A percentile compares a stretch with the other conserved stretches of the same genome.
These are phyloP conservation scores for Eucalyptus virginea DNA, from an alignment of 345 rosid genomes.

Conservation along the genomic window DNA sequence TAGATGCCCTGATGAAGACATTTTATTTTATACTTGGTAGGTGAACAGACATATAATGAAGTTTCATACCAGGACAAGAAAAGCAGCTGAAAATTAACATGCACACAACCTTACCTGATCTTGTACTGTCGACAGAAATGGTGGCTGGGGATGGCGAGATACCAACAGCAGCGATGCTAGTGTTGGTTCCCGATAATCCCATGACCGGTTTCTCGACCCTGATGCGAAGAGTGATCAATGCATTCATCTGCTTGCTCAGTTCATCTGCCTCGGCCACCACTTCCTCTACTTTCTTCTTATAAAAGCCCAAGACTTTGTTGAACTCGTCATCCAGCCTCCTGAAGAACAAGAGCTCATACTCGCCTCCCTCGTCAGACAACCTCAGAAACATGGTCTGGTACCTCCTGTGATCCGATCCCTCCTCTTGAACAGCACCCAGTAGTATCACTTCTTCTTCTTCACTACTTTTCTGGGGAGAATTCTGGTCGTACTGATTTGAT, in stretches of 20 bases:
- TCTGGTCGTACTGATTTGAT: background rate
- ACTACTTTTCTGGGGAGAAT: conserved; percentile 5
- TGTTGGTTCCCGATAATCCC: background rate
- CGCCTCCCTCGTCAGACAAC: conserved; percentile 29
- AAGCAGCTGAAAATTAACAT: background rate
- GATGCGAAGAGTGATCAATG: conserved; percentile 37
- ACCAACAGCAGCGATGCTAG: background rate
- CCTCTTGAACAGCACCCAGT: conserved; percentile 11
- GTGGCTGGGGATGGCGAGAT: background rate
- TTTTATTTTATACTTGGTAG: background rate
- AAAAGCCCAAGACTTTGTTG: conserved; percentile 50
- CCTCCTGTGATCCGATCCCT: conserved; percentile 7
- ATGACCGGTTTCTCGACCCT: conserved; percentile 16
- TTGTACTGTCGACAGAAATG: background rate
- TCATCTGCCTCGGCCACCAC: conserved; percentile 31
- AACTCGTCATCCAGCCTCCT: conserved; percentile 54
- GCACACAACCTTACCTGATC: background rate
- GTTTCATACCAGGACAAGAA: background rate
- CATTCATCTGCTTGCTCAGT: conserved; percentile 57
- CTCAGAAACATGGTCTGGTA: conserved; percentile 31
- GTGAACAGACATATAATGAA: background rate
- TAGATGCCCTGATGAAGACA: background rate
- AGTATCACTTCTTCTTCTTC: conserved; percentile 44
- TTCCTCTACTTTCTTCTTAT: conserved; percentile 38
- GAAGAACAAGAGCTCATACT: conserved; percentile 31